phyloP scores from a whole-genome alignment of 1,284 basidiomycete genomes.

The Irpex sp. region DNA sequence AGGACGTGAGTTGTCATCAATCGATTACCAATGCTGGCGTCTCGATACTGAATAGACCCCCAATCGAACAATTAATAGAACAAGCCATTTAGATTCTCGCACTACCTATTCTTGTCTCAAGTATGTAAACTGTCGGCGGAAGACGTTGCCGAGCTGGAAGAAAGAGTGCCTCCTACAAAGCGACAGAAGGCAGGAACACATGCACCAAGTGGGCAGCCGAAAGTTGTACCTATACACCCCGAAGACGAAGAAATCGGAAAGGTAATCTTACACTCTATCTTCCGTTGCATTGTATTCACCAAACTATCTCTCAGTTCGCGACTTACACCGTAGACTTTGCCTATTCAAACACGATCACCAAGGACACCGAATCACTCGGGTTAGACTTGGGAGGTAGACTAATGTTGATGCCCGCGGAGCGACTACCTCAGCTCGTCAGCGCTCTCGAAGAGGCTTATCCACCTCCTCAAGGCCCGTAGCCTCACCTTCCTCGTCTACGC shows the following conservation, averaged over 20 bases:
- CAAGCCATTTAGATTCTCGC: constrained; percentile 65
- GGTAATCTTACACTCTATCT: constrained; percentile 36
- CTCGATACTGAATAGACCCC: background rate
- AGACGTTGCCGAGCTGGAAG: constrained; percentile 48
- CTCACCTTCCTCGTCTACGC: background rate
- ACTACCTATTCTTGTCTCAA: constrained; percentile 73
- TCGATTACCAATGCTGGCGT: background rate
- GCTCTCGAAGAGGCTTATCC: constrained; percentile 27
- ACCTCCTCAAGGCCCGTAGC: constrained; percentile 19
- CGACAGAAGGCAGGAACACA: constrained; percentile 32
- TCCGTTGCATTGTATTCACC: background rate
- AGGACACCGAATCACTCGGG: constrained; percentile 75
- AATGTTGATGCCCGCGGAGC: constrained; percentile 60
- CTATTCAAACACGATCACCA: constrained; percentile 58
- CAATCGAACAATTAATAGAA: constrained; percentile 37
- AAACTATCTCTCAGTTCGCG: constrained; percentile 45
- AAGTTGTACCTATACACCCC: constrained; percentile 75
- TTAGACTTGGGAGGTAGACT: constrained; percentile 75
- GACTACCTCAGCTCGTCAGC: constrained; percentile 37
- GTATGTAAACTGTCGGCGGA: constrained; percentile 64
- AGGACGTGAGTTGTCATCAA: constrained; percentile 45
- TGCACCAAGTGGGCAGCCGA: constrained; percentile 15
- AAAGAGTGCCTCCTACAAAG: constrained; percentile 30
- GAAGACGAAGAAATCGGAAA: constrained; percentile 78
- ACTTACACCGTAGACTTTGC: constrained; percentile 60